These are phyloP conservation scores for Choanephora cucurbitarum DNA, from an alignment of 371 early-diverging fungal species.

Conservation along the genomic window DNA sequence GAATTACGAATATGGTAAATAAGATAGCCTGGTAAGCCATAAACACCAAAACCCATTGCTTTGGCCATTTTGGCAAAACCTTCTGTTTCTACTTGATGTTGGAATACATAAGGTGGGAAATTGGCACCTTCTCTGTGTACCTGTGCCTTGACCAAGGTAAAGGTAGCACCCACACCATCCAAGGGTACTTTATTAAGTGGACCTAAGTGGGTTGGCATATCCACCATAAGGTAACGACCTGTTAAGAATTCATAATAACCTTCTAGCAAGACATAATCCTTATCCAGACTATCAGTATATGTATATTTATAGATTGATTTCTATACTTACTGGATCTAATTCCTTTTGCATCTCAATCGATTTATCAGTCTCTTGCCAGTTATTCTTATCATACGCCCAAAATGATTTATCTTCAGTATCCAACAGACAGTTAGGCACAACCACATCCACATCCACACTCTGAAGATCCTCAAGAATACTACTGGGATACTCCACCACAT, in stretches of 20 bases:
- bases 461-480: constrained; percentile 59
- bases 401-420: constrained; percentile 38
- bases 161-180: constrained; percentile 45
- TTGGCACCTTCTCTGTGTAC: constrained; percentile 71
- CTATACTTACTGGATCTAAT: constrained; percentile 50
- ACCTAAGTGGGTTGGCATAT: constrained; percentile 47
- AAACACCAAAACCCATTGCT: constrained; percentile 51
- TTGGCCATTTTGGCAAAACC: constrained; percentile 79
- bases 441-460: constrained; percentile 62
- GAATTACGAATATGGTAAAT: constrained; percentile 42
- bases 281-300: too few species aligned
- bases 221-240: constrained; percentile 43
- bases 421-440: constrained; percentile 64
- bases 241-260: constrained; percentile 51
- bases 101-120: constrained; percentile 64
- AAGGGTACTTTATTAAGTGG: constrained; percentile 35
- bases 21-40: constrained; percentile 51
- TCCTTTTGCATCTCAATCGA: constrained; percentile 53
- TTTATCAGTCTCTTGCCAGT: constrained; percentile 63
- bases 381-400: constrained; percentile 66
- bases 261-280: constrained; percentile 48
- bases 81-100: constrained; percentile 78
- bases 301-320: too few species aligned
- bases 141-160: constrained; percentile 60
- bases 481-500: constrained; percentile 60